A percentile compares a stretch with the other conserved stretches of the same genome.
Evolutionary conservation across 805 yeast species (phyloP).

Genomic region (Pichia phayaonensis): DNA sequence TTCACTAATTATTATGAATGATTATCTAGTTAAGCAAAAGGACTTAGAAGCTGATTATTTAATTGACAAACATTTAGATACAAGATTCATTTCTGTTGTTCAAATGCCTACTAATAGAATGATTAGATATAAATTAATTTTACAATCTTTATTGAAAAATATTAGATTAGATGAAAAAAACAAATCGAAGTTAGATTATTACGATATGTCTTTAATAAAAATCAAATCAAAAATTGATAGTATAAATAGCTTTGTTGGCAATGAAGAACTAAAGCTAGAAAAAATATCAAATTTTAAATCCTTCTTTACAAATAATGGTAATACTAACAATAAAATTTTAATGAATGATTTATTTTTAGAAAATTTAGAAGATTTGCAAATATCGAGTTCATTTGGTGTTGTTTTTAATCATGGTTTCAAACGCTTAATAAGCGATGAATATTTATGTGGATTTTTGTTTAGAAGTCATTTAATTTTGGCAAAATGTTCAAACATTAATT

Average conservation of each 20-base stretch:
- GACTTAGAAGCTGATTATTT: constrained; percentile 12
- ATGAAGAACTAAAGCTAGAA: constrained; percentile 14
- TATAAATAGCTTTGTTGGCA: constrained; percentile 19
- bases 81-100: constrained; percentile 45
- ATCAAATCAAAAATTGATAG: constrained; percentile 17
- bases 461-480: constrained; percentile 43
- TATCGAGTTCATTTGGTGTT: neutral
- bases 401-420: neutral
- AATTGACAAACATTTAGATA: constrained; percentile 38
- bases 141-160: constrained; percentile 34
- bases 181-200: constrained; percentile 23
- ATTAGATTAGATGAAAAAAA: constrained; percentile 15
- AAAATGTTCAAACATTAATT: constrained; percentile 18
- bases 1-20: constrained; percentile 16
- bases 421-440: constrained; percentile 1
- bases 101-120: constrained; percentile 48
- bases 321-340: neutral
- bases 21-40: constrained; percentile 23
- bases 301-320: constrained; percentile 4
- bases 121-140: constrained; percentile 42
- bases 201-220: constrained; percentile 12
- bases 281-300: constrained; percentile 14
- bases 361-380: neutral
- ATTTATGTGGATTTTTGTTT: constrained; percentile 36
- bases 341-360: neutral